Base-by-base conservation (phyloP, 257 asterid species). In the Gentiana straminea region DNA sequence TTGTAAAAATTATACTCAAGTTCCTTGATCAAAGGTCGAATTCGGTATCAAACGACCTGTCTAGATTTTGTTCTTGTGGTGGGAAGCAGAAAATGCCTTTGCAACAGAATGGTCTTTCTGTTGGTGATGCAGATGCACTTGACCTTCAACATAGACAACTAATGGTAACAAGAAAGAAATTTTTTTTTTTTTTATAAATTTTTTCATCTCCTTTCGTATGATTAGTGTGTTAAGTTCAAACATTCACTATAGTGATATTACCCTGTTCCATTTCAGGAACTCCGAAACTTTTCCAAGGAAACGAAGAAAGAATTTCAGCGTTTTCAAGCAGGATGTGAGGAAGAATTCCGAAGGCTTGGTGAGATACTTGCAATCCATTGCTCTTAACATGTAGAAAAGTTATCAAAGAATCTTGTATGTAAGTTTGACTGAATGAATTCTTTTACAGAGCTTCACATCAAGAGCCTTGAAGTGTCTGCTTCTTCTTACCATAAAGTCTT, bases 401-500 rank as follows among this genome's bases (percentile, higher is more conserved):
- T 36, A 51, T n/a, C 24, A 24, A 24, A 24, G 24, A 52, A 15
- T 55, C 44, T 51, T 61, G 33, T 12, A 13, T 33, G n/a, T 33
- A 59, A 49, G 45, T 54, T 8, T 24, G 8, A 2, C 41, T 50
- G 39, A 2, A 54, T 37, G 11, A 2, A 47, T 33, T 37, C 35
- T 36, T 62, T 52, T 12, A 1, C 43, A 89, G 95, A 79, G 61
- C 75, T 73, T 68, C 85, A 86, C 77, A 76, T 86, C 37, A 79
- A 79, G 78, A 80, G 84, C 55, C 81, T 86, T 52, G 88, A 81
- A 71, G 78, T 62, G 46, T 77, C 90, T 15, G 76, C 94, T 58
- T 69, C 87, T 59, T 89, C 94, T 15, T 86, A 89, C 61, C 93
- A 89, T 61, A 71, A 81, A 63, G 82, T 89, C 54, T 62, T 89